Conservation (phyloP, 2,329 filamentous ascomycete species). For the Teratosphaeria gauchensis region DNA sequence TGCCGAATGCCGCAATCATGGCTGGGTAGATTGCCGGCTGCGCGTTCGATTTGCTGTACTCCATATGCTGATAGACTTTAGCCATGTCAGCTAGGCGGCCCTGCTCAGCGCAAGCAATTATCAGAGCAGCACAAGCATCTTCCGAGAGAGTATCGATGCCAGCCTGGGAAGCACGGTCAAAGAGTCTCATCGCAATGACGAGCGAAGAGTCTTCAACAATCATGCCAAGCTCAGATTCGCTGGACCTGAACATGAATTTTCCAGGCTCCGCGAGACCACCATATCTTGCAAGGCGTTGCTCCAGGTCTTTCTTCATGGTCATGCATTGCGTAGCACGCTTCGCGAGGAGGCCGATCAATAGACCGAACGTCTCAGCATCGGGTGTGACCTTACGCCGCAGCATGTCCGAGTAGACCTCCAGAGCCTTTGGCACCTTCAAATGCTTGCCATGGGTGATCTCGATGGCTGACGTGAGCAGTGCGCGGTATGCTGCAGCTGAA, state of each 20-base stretch:
- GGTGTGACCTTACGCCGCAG: constrained; percentile 72
- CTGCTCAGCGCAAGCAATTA: constrained; percentile 75
- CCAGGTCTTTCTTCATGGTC: constrained; percentile 60
- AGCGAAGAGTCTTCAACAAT: constrained; percentile 80
- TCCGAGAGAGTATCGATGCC: constrained; percentile 58
- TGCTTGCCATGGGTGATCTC: constrained; percentile 68
- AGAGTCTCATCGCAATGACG: constrained; percentile 74
- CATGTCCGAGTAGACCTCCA: constrained; percentile 97
- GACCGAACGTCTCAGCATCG: constrained; percentile 77
- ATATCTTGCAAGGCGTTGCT: constrained; percentile 74
- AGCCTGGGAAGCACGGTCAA: constrained; percentile 62
- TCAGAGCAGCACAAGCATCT: constrained; percentile 75
- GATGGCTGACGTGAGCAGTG: constrained; percentile 74
- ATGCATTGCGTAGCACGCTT: constrained; percentile 71
- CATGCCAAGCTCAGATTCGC: constrained; percentile 78
- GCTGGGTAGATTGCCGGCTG: constrained; percentile 75
- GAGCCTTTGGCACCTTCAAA: constrained; percentile 78
- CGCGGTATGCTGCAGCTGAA: constrained; percentile 81
- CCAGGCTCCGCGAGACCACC: constrained; percentile 76
- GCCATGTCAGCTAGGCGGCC: constrained; percentile 83
- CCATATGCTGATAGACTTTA: constrained; percentile 84
- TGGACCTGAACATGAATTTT: constrained; percentile 80
- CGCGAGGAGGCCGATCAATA: constrained; percentile 73
- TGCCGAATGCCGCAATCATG: constrained; percentile 92
- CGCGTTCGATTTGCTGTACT: constrained; percentile 61